These are phyloP conservation scores for Clonostachys sp. DNA, from an alignment of 2,329 filamentous ascomycete species.

Conservation along the genomic window DNA sequence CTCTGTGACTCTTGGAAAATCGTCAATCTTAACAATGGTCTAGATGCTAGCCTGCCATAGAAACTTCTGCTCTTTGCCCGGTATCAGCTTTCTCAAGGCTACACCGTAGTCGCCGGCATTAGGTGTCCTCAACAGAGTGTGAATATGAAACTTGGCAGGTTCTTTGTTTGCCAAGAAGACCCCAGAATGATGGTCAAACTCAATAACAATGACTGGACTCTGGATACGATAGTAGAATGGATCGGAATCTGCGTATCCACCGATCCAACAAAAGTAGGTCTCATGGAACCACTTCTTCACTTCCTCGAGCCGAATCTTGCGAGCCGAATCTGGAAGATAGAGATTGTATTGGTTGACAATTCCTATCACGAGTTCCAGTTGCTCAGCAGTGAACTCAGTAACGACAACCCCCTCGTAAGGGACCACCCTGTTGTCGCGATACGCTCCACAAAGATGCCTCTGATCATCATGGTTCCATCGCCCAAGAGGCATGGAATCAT, in stretches of 20 bases:
- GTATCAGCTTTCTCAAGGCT: constrained; percentile 34
- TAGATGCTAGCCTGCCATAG: not conserved
- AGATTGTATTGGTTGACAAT: constrained; percentile 63
- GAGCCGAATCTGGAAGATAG: constrained; percentile 57
- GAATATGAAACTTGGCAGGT: constrained; percentile 75
- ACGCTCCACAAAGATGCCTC: constrained; percentile 72
- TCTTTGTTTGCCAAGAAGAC: constrained; percentile 71
- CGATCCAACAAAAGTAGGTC: constrained; percentile 80
- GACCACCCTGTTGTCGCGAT: constrained; percentile 72
- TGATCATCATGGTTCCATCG: constrained; percentile 81
- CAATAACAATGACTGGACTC: constrained; percentile 67
- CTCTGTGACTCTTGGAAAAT: no score
- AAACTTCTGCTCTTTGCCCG: constrained; percentile 16
- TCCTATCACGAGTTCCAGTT: constrained; percentile 48
- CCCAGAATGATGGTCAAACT: constrained; percentile 78
- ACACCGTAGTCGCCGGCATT: constrained; percentile 75
- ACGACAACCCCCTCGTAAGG: constrained; percentile 67
- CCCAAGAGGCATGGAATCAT: constrained; percentile 60
- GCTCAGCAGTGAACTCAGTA: constrained; percentile 34
- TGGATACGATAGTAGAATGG: constrained; percentile 77
- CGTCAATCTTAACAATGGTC: no score
- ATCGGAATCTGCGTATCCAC: constrained; percentile 60
- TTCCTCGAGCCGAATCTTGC: constrained; percentile 48
- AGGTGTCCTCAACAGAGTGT: constrained; percentile 67
- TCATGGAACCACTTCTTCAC: constrained; percentile 55